These are phyloP conservation scores for Diaporthe aspalathi DNA, from an alignment of 2,329 filamentous ascomycete genomes.

Conservation along the genomic window DNA sequence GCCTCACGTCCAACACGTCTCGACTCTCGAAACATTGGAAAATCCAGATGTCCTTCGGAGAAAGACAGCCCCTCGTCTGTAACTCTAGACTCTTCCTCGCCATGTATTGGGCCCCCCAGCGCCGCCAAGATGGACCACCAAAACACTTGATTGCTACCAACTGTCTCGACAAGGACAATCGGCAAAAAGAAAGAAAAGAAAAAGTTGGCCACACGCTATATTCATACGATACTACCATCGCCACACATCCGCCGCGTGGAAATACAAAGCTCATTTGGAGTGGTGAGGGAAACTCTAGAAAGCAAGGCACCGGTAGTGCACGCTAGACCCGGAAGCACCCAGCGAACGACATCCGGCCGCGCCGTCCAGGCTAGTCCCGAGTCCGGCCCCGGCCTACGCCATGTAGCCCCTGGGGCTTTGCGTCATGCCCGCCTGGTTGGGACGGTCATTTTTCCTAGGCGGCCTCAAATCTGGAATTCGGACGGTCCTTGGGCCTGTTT, in stretches of 20 bases:
- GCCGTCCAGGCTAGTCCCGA: background rate
- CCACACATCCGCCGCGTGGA: background rate
- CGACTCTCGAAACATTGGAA: background rate
- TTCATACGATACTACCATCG: background rate
- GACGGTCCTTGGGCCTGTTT: background rate
- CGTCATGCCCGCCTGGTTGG: background rate
- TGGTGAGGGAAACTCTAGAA: background rate
- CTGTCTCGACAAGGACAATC: background rate
- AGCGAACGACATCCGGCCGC: background rate
- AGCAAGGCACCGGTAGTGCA: background rate
- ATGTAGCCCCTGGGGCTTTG: background rate
- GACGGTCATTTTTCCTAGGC: background rate
- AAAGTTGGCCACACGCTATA: background rate
- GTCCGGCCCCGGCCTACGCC: slow-evolving; percentile 15
- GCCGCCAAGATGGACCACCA: background rate
- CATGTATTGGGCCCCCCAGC: background rate
- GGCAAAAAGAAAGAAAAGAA: background rate
- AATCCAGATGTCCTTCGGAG: background rate
- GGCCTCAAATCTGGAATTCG: background rate
- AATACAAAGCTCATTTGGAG: background rate
- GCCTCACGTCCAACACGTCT: slow-evolving; percentile 20
- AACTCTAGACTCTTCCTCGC: background rate
- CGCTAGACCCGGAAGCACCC: background rate
- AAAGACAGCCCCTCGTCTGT: background rate
- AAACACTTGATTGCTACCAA: background rate